These are phyloP conservation scores for Fusarium sp. DNA, from an alignment of 2,329 filamentous ascomycete genomes.

Conservation along the genomic window DNA sequence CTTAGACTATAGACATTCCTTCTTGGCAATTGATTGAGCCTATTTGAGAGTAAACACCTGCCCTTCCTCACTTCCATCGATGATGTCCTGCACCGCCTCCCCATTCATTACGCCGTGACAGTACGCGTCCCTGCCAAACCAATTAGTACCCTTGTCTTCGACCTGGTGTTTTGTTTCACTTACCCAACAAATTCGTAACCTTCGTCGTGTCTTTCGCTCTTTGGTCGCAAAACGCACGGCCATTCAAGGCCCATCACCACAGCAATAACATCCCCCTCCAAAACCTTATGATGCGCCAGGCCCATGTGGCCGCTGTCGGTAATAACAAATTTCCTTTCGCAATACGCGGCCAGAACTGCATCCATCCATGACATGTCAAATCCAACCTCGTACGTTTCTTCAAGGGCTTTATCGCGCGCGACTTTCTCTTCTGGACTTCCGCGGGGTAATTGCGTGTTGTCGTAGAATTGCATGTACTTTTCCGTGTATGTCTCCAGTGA, in stretches of 20 bases:
- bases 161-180: background rate
- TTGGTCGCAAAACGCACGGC: conserved; percentile 29
- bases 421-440: conserved; percentile 2
- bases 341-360: conserved; percentile 18
- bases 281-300: conserved; percentile 32
- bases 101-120: conserved; percentile 39
- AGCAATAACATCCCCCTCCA: conserved; percentile 24
- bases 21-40: conserved; percentile 3
- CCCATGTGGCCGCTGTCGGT: conserved; percentile 37
- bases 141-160: background rate
- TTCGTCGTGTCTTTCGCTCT: background rate
- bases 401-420: background rate
- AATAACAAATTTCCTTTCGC: conserved; percentile 31
- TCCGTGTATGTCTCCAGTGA: conserved; percentile 19
- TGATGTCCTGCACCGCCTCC: conserved; percentile 17
- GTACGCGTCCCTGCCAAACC: conserved; percentile 31
- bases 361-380: conserved; percentile 16
- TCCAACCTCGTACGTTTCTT: conserved; percentile 7
- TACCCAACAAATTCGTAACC: conserved; percentile 41
- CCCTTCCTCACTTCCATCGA: background rate
- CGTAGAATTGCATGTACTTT: conserved; percentile 27
- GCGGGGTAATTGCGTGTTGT: conserved; percentile 7
- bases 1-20: conserved; percentile 33
- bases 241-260: conserved; percentile 24
- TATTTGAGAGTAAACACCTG: conserved; percentile 8